Conservation (phyloP, 208 protist species). For the Wallacemonas sp. region DNA sequence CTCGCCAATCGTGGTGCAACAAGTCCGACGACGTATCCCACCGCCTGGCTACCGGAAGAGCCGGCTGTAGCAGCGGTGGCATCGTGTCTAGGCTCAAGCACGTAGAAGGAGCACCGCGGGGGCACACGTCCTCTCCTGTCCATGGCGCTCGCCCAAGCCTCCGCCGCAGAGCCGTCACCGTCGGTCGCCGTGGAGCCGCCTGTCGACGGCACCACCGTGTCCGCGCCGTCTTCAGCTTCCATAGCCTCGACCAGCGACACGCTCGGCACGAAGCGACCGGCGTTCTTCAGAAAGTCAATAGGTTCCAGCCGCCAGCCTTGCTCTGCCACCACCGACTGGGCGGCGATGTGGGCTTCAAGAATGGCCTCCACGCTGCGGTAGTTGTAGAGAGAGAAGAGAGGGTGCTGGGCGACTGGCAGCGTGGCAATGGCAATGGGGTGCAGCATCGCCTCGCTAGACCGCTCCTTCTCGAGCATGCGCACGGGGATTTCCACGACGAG, state of each 20-base stretch:
- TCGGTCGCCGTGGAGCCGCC: too few relatives aligned
- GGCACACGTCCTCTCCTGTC: background rate
- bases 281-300: background rate
- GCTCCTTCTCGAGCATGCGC: background rate
- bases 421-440: conserved; percentile 11
- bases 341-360: conserved; percentile 30
- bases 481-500: conserved; percentile 5
- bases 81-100: background rate
- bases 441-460: background rate
- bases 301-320: background rate
- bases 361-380: conserved; percentile 38
- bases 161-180: too few relatives aligned
- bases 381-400: conserved; percentile 18
- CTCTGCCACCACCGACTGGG: background rate
- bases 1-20: conserved; percentile 49
- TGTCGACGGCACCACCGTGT: background rate
- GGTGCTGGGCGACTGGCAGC: conserved; percentile 16
- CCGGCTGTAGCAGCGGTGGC: background rate
- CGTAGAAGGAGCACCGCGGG: conserved; percentile 22
- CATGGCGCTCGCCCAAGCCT: background rate
- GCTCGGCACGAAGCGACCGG: conserved; percentile 13
- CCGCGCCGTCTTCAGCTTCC: background rate
- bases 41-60: background rate
- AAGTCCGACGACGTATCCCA: conserved; percentile 27
- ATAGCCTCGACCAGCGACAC: conserved; percentile 4